A percentile compares a stretch with the other conserved stretches of the same genome.
phyloP scores from a whole-genome alignment of 257 asterid genomes.

The Solanum dulcamara region DNA sequence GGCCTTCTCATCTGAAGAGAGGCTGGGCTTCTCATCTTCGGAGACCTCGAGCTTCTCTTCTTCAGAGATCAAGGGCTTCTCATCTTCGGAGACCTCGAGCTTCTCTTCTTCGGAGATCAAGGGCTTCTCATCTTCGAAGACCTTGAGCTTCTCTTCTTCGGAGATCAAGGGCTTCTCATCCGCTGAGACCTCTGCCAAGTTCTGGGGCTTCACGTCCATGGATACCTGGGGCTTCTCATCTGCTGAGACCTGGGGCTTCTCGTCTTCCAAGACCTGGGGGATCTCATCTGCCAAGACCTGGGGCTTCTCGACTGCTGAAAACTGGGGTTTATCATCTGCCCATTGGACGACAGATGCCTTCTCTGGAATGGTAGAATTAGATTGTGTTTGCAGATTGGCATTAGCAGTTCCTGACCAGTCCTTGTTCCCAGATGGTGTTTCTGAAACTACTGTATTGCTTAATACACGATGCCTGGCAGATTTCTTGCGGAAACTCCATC shows the following conservation, averaged over 20 bases:
- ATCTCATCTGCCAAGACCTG: not conserved
- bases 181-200: not conserved
- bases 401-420: constrained; percentile 33
- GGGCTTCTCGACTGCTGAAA: not conserved
- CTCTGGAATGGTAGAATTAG: constrained; percentile 31
- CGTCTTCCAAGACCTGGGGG: not conserved
- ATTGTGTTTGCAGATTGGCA: constrained; percentile 32
- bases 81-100: not conserved
- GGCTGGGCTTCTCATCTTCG: not conserved
- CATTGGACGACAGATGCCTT: constrained; percentile 24
- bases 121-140: not conserved
- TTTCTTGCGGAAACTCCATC: constrained; percentile 90
- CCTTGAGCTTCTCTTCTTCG: not conserved
- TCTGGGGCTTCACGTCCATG: not conserved
- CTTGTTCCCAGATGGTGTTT: constrained; percentile 51
- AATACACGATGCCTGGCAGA: constrained; percentile 71
- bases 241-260: not conserved
- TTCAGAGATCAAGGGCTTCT: not conserved
- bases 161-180: not conserved
- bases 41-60: not conserved
- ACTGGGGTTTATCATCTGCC: constrained; percentile 42
- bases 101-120: not conserved
- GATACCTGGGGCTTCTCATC: not conserved
- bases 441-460: constrained; percentile 57
- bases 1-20: not conserved